Percentiles rank a stretch among this genome's conserved stretches.
Evolutionary conservation across 495 filamentous ascomycete species (phyloP).

Genomic region (Penicillium nucicola): DNA sequence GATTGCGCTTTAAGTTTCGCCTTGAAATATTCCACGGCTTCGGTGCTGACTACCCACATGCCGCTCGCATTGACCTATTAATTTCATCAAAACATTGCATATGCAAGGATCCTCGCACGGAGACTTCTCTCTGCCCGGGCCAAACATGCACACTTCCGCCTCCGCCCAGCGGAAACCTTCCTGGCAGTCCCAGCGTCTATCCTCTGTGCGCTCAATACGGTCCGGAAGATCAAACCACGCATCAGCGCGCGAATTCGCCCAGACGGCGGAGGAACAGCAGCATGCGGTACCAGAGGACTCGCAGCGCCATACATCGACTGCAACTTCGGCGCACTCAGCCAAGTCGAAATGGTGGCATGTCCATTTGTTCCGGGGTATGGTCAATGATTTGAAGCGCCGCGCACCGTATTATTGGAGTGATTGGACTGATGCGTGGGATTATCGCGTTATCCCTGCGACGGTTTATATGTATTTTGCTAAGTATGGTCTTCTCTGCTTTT

Average conservation of each 20-base stretch:
- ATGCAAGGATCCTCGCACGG: conserved; percentile 22
- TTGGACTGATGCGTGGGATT: conserved; percentile 82
- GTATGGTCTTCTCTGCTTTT: conserved; percentile 41
- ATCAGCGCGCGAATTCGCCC: conserved; percentile 9
- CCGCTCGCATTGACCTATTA: neutral
- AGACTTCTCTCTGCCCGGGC: conserved; percentile 18
- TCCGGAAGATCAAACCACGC: conserved; percentile 14
- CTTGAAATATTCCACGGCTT: neutral
- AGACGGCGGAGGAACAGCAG: conserved; percentile 10
- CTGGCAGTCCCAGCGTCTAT: conserved; percentile 28
- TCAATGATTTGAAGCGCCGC: conserved; percentile 68
- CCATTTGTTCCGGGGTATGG: conserved; percentile 60
- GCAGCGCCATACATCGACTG: conserved; percentile 5
- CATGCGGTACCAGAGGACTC: conserved; percentile 4
- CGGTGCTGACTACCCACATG: neutral
- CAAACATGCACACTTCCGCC: conserved; percentile 27
- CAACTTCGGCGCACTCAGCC: conserved; percentile 11
- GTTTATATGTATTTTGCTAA: conserved; percentile 92
- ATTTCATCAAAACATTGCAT: neutral
- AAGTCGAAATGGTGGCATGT: conserved; percentile 59
- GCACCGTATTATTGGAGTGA: conserved; percentile 75
- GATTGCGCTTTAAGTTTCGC: neutral
- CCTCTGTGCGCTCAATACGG: conserved; percentile 16
- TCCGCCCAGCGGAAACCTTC: conserved; percentile 29
- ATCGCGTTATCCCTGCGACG: conserved; percentile 75